A percentile compares a stretch with the other conserved stretches of the same genome.
These are phyloP conservation scores for Crucihimalaya himalaica DNA, from an alignment of 345 rosid species.

Conservation along the genomic window DNA sequence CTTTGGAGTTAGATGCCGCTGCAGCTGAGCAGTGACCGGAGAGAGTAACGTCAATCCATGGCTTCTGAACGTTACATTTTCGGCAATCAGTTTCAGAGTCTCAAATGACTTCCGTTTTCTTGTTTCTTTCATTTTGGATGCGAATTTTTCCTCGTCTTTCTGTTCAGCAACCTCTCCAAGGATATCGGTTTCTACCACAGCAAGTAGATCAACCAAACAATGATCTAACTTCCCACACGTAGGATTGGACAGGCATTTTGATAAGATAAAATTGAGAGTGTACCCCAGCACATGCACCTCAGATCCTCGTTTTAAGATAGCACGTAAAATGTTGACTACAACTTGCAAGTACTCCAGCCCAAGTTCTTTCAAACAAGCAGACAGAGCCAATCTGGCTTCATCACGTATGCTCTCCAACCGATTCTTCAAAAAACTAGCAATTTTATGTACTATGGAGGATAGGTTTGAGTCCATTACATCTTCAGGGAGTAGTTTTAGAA, in stretches of 20 bases:
- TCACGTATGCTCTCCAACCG: slow-evolving; percentile 67
- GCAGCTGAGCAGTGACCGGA: slow-evolving; percentile 60
- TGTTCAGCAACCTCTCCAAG: slow-evolving; percentile 93
- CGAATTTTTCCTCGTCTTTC: slow-evolving; percentile 83
- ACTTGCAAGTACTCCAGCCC: slow-evolving; percentile 79
- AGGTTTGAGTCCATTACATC: slow-evolving; percentile 76
- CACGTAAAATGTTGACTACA: slow-evolving; percentile 59
- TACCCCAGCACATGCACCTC: slow-evolving; percentile 89
- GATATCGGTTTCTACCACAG: slow-evolving; percentile 71
- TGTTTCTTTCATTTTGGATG: slow-evolving; percentile 92
- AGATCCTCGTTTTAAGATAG: slow-evolving; percentile 77
- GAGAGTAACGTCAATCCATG: slow-evolving; percentile 69
- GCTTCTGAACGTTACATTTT: slow-evolving; percentile 65
- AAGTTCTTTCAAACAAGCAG: slow-evolving; percentile 87
- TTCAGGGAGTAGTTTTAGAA: slow-evolving; percentile 82
- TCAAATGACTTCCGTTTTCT: slow-evolving; percentile 68
- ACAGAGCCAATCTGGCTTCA: slow-evolving; percentile 84
- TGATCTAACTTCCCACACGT: slow-evolving; percentile 67
- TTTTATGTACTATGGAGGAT: slow-evolving; percentile 69
- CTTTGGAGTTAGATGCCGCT: slow-evolving; percentile 73
- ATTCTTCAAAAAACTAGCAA: slow-evolving; percentile 69
- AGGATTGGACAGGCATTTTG: slow-evolving; percentile 50
- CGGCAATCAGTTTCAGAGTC: slow-evolving; percentile 72
- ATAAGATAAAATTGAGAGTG: slow-evolving; percentile 64
- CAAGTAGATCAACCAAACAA: slow-evolving; percentile 76